Evolutionary conservation across 164 flowering plant genomes (phyloP).

Genomic region (Vitis rotundifolia): DNA sequence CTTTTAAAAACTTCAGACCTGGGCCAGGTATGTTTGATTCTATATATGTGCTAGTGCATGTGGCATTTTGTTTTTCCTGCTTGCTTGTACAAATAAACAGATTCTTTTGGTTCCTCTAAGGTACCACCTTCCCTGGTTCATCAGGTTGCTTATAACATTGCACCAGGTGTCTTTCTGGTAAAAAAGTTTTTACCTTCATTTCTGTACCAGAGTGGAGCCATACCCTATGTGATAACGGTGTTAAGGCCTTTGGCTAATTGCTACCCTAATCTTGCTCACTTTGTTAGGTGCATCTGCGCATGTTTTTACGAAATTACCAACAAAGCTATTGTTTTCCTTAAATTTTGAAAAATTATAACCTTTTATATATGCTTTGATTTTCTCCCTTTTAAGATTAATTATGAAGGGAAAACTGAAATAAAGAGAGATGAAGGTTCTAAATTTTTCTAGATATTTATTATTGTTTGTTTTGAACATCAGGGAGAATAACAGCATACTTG

Average conservation of each 20-base stretch:
- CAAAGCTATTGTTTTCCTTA: too few species aligned
- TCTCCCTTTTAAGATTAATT: too few species aligned
- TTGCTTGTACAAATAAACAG: too few species aligned
- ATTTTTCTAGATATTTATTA: neutral
- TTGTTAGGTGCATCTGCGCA: too few species aligned
- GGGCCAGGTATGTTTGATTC: constrained; percentile 74
- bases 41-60: neutral
- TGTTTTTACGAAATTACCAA: too few species aligned
- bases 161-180: neutral
- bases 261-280: too few species aligned
- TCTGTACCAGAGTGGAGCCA: neutral
- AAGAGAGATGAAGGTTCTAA: neutral
- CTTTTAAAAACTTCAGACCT: constrained; percentile 91
- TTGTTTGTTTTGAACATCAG: constrained; percentile 37
- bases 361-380: too few species aligned
- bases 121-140: neutral
- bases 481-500: constrained; percentile 88
- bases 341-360: too few species aligned
- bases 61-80: too few species aligned
- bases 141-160: neutral
- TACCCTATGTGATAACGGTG: neutral
- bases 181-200: neutral
- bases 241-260: neutral
- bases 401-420: too few species aligned
- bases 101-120: too few species aligned